Conservation (phyloP, 2,329 filamentous ascomycete genomes). For the Mollisia scopiformis region DNA sequence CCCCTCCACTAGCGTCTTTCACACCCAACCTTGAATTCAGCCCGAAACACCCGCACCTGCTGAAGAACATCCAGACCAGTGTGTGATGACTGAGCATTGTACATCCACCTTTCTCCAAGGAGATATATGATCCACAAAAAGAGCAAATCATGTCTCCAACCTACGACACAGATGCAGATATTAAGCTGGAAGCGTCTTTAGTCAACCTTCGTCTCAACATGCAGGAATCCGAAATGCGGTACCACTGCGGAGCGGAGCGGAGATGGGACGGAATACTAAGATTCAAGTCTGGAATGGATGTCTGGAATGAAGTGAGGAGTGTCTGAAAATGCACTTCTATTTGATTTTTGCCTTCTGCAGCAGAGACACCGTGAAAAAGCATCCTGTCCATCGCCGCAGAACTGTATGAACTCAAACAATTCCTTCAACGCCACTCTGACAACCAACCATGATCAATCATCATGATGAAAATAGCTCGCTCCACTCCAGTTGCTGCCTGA, state of each 20-base stretch:
- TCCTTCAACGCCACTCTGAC: neutral
- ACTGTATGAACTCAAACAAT: neutral
- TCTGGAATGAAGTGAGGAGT: neutral
- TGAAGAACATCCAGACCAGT: constrained; percentile 3
- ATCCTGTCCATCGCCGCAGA: neutral
- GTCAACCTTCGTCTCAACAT: neutral
- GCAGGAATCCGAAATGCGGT: neutral
- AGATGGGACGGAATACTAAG: neutral
- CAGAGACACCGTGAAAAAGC: neutral
- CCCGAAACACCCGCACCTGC: constrained; percentile 10
- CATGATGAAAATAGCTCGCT: constrained; percentile 2
- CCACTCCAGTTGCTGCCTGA: constrained; percentile 10
- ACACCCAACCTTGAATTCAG: neutral
- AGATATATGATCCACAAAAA: neutral
- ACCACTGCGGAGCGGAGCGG: neutral
- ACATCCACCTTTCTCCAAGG: constrained; percentile 11
- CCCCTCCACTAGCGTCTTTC: constrained; percentile 26
- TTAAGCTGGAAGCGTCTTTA: neutral
- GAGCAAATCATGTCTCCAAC: constrained; percentile 9
- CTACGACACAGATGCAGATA: neutral
- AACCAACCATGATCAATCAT: neutral
- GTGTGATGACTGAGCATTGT: constrained; percentile 26
- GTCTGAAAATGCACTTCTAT: neutral
- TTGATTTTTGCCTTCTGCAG: neutral
- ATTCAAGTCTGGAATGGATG: neutral